Conservation (phyloP, 1,139 yeast species). For the Fermentozyma sake region DNA sequence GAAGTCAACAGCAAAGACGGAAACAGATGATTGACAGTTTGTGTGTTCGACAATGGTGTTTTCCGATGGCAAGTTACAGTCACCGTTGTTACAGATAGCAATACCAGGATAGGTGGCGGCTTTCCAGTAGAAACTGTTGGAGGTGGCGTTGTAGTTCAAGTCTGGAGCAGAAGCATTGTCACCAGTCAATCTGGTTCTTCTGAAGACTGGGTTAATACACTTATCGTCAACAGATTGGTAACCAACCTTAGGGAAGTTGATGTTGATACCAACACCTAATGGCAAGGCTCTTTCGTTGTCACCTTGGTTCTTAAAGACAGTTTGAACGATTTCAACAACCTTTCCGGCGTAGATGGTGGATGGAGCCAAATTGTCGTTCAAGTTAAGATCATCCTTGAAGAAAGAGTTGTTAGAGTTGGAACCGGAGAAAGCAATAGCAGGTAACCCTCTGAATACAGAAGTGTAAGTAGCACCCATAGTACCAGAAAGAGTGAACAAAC, state of each 20-base stretch:
- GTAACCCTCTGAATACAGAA: conserved; percentile 39
- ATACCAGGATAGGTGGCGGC: conserved; percentile 15
- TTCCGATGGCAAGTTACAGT: conserved; percentile 36
- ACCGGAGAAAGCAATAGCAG: conserved; percentile 44
- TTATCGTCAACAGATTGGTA: conserved; percentile 20
- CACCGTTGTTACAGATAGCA: conserved; percentile 27
- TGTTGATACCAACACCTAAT: conserved; percentile 41
- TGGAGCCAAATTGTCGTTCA: conserved; percentile 27
- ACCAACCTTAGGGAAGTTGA: conserved; percentile 45
- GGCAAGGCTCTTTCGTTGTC: conserved; percentile 33
- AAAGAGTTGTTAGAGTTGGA: conserved; percentile 41
- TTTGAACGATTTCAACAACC: conserved; percentile 34
- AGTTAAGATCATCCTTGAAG: conserved; percentile 34
- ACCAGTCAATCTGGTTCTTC: conserved; percentile 38
- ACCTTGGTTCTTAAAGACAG: conserved; percentile 30
- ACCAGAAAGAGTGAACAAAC: conserved; percentile 38
- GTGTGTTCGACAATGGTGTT: conserved; percentile 16
- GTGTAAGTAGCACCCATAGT: conserved; percentile 45
- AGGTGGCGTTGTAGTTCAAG: conserved; percentile 27
- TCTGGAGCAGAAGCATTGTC: conserved; percentile 26
- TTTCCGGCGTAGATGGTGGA: conserved; percentile 39
- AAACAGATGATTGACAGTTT: conserved; percentile 31
- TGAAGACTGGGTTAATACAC: conserved; percentile 37
- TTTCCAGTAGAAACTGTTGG: conserved; percentile 20
- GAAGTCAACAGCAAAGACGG: conserved; percentile 39